Conservation (phyloP, 345 rosid genomes). For the Murraya paniculata region DNA sequence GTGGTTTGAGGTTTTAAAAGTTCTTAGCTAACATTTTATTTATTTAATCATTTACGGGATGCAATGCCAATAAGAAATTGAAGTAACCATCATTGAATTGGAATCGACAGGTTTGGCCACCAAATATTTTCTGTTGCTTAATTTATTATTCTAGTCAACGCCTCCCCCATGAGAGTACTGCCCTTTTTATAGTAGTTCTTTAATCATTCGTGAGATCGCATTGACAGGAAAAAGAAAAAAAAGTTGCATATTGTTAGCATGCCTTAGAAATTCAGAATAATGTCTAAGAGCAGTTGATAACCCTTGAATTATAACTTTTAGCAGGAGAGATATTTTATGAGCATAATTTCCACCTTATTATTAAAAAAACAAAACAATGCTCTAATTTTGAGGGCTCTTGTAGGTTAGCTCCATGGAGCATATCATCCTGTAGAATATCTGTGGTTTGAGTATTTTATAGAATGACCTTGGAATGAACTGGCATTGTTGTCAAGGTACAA, state of each 20-base stretch:
- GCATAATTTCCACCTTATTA: neutral
- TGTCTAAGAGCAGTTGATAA: neutral
- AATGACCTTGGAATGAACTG: neutral
- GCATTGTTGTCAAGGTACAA: neutral
- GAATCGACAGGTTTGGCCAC: neutral
- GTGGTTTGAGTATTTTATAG: neutral
- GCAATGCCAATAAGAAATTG: neutral
- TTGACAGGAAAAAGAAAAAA: neutral
- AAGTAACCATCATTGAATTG: neutral
- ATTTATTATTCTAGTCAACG: too few species aligned
- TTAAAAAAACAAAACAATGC: neutral
- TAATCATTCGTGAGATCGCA: neutral
- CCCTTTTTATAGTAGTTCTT: neutral
- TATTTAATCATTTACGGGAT: neutral
- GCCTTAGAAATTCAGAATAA: neutral
- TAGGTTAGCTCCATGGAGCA: neutral
- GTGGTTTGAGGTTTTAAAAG: neutral
- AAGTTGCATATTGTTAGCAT: neutral
- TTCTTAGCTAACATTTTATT: neutral
- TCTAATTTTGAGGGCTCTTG: neutral
- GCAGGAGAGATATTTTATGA: neutral
- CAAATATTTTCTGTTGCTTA: neutral
- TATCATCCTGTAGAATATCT: neutral
- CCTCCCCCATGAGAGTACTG: neutral
- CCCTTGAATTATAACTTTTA: neutral